phyloP scores from a whole-genome alignment of 768 basidiomycete genomes.

The Suillus subaureus region DNA sequence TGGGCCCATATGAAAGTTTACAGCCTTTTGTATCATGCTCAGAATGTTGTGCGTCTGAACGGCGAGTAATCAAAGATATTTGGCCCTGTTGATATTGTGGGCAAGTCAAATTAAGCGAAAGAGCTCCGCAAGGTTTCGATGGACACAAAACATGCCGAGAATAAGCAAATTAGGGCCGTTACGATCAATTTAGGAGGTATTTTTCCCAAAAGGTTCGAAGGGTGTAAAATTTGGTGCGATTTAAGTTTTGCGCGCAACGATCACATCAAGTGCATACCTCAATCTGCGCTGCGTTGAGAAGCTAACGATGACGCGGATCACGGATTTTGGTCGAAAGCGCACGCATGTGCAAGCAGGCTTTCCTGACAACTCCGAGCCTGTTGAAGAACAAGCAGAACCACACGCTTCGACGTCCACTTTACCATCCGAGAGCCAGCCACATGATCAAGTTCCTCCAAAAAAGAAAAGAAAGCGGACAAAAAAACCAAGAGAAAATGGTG shows the following conservation, averaged over 20 bases:
- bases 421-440: slow-evolving; percentile 11
- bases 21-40: too few species aligned
- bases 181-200: background rate
- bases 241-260: background rate
- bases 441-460: slow-evolving; percentile 38
- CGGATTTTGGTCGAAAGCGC: slow-evolving; percentile 74
- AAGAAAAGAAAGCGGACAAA: slow-evolving; percentile 64
- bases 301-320: slow-evolving; percentile 66
- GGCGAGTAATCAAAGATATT: too few species aligned
- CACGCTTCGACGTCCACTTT: background rate
- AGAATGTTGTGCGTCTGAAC: too few species aligned
- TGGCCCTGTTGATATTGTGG: too few species aligned
- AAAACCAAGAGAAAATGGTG: slow-evolving; percentile 36
- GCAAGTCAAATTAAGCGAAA: too few species aligned
- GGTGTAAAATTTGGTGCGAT: background rate
- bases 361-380: slow-evolving; percentile 16
- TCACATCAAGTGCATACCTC: background rate
- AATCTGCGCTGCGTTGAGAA: background rate
- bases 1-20: too few species aligned
- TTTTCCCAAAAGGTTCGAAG: background rate
- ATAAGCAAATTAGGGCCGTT: too few species aligned
- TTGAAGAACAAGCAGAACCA: slow-evolving; percentile 9
- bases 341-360: slow-evolving; percentile 71
- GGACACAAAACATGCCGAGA: too few species aligned
- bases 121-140: too few species aligned